phyloP scores from a whole-genome alignment of 2,329 filamentous ascomycete species.

The Aspergillus clavatus region DNA sequence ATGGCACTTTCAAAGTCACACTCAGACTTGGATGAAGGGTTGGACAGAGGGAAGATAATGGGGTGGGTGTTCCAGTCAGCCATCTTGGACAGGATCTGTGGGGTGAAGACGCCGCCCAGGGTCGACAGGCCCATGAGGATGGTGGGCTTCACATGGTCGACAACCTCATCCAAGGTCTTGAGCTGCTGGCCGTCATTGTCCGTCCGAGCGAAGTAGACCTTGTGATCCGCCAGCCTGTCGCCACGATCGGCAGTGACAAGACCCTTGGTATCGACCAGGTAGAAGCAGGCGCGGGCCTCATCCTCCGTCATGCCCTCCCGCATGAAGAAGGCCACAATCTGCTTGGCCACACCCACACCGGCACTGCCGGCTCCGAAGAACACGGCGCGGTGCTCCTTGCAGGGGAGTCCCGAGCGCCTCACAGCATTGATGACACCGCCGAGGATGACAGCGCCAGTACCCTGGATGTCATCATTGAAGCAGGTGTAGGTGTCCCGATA shows the following conservation, averaged over 20 bases:
- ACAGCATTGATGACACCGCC: constrained; percentile 73
- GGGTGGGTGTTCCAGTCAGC: constrained; percentile 65
- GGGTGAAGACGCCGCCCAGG: constrained; percentile 90
- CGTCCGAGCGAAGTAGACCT: constrained; percentile 62
- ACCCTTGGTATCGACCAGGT: constrained; percentile 94
- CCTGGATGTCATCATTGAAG: constrained; percentile 99
- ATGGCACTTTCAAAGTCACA: constrained; percentile 95
- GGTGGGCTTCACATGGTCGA: constrained; percentile 91
- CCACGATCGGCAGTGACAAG: constrained; percentile 90
- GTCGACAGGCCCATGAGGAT: constrained; percentile 93
- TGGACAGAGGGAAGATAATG: constrained; percentile 93
- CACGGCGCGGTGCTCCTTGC: constrained; percentile 87
- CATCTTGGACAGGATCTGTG: constrained; percentile 68
- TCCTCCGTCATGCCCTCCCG: constrained; percentile 84
- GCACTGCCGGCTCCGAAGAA: constrained; percentile 96
- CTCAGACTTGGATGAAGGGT: constrained; percentile 93
- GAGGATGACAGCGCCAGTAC: constrained; percentile 90
- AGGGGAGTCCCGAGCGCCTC: constrained; percentile 76
- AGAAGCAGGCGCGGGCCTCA: constrained; percentile 86
- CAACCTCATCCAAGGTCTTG: constrained; percentile 80
- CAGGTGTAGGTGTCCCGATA: constrained; percentile 87
- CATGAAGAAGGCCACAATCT: constrained; percentile 95
- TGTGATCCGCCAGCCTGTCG: constrained; percentile 88
- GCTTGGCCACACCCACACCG: constrained; percentile 94
- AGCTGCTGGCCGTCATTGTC: constrained; percentile 63